Base-by-base conservation (phyloP, 1,139 yeast genomes). In the Kurtzmaniella quercitrusa region DNA sequence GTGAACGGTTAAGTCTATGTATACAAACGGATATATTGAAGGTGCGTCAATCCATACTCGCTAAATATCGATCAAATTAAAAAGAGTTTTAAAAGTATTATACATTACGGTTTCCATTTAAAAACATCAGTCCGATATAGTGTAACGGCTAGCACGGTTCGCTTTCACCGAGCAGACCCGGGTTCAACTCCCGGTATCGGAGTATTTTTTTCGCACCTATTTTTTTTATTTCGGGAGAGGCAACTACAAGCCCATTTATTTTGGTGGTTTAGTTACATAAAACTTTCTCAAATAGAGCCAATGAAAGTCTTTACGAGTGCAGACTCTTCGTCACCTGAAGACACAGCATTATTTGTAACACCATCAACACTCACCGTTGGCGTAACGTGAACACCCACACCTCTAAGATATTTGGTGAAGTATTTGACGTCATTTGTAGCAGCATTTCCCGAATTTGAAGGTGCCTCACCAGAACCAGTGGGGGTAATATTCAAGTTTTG, bases 111-210 rank as follows among this genome's bases (percentile, higher is more conserved):
- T n/a, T n/a, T n/a, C n/a, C n/a, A n/a, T n/a, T n/a, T n/a, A n/a
- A 26, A 26, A 12, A 26, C 9, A 26, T 26, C 5, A 30, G 34
- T 79, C 84, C 84, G 84, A 78, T 80, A 74, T 80, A 76, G 85
- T 80, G 84, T 80, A 80, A 78, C 82, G 85, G 86, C 80, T 80
- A 80, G 81, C 85, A 80, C 84, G 82, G 84, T 78, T 75, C 84
- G 82, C 84, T 80, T 78, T 80, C 84, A 79, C 85, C 82, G 84
- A 76, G 84, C 84, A 79, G 73, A 76, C 82, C 85, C 80, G 84
- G 84, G 85, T 80, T 80, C 85, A 82, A 80, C 81, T 79, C 85
- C 85, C 84, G 80, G 84, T 74, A 78, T 78, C 84, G 85, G 84
- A 80, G 76, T 44, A 46, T 48, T 42, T 51, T 63, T 66, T 65